A percentile compares a stretch with the other conserved stretches of the same genome.
These are phyloP conservation scores for Coleophoma crateriformis DNA, from an alignment of 2,329 filamentous ascomycete species.

Conservation along the genomic window DNA sequence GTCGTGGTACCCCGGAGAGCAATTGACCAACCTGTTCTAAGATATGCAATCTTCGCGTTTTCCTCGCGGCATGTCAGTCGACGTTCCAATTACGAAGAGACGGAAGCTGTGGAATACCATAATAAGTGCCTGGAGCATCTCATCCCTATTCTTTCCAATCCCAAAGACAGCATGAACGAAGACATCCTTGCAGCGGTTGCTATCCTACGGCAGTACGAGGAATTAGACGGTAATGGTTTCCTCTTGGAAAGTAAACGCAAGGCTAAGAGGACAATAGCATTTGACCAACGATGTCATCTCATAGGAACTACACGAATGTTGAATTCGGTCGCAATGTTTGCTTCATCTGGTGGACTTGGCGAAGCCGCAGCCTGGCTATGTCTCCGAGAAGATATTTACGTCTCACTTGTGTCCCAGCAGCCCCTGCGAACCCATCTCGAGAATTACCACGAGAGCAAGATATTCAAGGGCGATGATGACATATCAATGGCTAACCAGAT, in stretches of 20 bases:
- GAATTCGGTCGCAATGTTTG: neutral
- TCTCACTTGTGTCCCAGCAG: neutral
- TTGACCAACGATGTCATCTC: neutral
- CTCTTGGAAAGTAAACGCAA: neutral
- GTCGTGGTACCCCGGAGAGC: neutral
- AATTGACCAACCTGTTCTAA: neutral
- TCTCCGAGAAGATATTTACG: constrained; percentile 1
- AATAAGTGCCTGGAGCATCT: neutral
- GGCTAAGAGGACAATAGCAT: neutral
- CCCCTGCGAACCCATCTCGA: neutral
- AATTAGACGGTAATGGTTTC: neutral
- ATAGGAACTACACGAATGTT: constrained; percentile 1
- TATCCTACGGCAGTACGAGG: neutral
- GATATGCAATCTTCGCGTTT: neutral
- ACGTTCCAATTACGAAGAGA: neutral
- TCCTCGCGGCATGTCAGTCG: neutral
- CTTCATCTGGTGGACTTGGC: neutral
- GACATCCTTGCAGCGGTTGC: neutral
- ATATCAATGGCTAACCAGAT: neutral
- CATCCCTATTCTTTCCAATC: neutral
- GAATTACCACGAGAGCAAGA: neutral
- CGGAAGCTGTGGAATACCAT: neutral
- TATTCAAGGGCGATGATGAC: neutral
- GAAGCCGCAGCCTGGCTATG: neutral
- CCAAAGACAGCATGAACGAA: neutral